Conservation (phyloP, 257 asterid species). For the Solanum appendiculatum region DNA sequence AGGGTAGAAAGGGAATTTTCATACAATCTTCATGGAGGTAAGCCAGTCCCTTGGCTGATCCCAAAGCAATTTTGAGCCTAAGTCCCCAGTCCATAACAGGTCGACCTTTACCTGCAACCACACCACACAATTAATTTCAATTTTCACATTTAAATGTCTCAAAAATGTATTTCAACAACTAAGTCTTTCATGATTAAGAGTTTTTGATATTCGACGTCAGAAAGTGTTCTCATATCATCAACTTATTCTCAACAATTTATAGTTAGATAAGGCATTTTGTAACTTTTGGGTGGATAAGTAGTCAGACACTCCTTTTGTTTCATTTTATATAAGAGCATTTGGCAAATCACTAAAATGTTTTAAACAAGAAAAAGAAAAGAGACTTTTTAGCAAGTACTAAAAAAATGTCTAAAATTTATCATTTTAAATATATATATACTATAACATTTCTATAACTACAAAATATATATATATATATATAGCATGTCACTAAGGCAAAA, state of each 20-base stretch:
- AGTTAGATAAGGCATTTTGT: neutral
- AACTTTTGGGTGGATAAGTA: neutral
- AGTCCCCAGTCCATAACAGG: constrained; percentile 69
- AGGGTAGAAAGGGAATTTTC: neutral
- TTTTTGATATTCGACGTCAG: too few species aligned
- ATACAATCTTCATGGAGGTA: constrained; percentile 89
- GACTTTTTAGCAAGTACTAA: neutral
- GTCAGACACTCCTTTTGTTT: neutral
- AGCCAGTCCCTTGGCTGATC: constrained; percentile 90
- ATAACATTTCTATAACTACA: neutral
- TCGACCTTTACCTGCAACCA: constrained; percentile 51
- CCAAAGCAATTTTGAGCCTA: constrained; percentile 76
- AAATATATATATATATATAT: too few species aligned
- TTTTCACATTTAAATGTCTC: neutral
- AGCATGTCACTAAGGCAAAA: neutral
- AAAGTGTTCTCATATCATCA: neutral
- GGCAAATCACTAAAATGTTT: neutral
- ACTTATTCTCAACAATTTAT: neutral
- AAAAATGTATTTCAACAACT: neutral
- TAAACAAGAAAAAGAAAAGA: neutral
- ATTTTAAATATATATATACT: neutral
- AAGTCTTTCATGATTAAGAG: too few species aligned
- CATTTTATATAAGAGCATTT: neutral
- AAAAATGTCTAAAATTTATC: neutral
- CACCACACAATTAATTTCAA: neutral